Percentiles rank a stretch among this genome's conserved stretches.
These are phyloP conservation scores for Gonium pectorale DNA, from an alignment of 139 green algal species.

Conservation along the genomic window DNA sequence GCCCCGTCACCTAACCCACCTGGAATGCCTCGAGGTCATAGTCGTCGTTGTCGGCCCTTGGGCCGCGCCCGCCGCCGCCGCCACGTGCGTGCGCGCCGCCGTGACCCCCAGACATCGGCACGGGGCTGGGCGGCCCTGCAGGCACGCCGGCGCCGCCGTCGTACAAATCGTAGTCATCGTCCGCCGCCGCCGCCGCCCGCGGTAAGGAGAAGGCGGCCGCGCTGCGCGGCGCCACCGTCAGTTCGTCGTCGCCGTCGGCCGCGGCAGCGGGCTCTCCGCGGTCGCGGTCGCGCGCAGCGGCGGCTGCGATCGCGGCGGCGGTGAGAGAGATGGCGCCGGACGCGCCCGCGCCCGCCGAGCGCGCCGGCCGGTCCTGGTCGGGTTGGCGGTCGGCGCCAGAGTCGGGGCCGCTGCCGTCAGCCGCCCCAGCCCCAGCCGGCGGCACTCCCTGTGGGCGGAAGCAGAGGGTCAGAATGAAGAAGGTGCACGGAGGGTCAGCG, in stretches of 20 bases:
- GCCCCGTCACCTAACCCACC: too few relatives aligned
- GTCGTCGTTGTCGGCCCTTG: too few relatives aligned
- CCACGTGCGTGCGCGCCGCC: background rate
- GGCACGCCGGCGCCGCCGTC: background rate
- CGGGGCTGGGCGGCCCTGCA: background rate
- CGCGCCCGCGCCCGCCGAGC: background rate
- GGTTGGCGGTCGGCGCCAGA: conserved; percentile 3
- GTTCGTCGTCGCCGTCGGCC: background rate
- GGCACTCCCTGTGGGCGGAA: too few relatives aligned
- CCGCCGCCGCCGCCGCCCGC: background rate
- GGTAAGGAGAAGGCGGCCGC: background rate
- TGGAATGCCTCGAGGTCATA: too few relatives aligned
- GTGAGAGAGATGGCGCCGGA: background rate
- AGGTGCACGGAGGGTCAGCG: too few relatives aligned
- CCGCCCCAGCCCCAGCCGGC: too few relatives aligned
- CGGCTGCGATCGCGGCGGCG: background rate
- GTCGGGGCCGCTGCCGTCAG: background rate
- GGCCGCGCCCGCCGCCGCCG: background rate
- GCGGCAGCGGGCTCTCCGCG: background rate
- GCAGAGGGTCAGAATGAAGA: too few relatives aligned
- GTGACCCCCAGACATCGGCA: conserved; percentile 18
- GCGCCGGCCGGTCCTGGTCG: background rate
- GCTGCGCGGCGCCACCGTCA: background rate
- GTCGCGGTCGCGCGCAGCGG: background rate
- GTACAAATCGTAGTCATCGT: background rate